Percentiles rank a stretch among this genome's conserved stretches.
Evolutionary conservation across 2,329 filamentous ascomycete species (phyloP).

Genomic region (Chaetomium strumarium): DNA sequence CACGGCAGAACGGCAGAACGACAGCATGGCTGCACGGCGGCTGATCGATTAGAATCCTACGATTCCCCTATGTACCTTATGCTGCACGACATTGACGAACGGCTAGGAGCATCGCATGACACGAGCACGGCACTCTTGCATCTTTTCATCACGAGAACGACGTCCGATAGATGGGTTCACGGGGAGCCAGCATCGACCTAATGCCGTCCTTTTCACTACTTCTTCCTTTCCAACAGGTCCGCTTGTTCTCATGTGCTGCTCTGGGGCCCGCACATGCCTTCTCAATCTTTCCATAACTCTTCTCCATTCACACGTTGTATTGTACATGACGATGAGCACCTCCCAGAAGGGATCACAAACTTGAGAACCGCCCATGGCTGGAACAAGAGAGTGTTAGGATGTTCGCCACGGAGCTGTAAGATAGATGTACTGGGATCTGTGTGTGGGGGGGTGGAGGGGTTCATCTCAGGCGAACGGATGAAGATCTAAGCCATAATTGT

Average conservation of each 20-base stretch:
- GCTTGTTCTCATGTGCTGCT: neutral
- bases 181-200: neutral
- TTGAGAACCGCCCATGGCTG: no score
- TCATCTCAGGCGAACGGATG: neutral
- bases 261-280: neutral
- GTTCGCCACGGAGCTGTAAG: neutral
- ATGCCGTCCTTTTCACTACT: neutral
- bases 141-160: constrained; percentile 2
- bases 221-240: neutral
- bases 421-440: neutral
- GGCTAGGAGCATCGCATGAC: neutral
- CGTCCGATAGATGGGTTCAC: neutral
- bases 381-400: neutral
- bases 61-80: constrained; percentile 4
- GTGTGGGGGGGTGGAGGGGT: no score
- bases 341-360: neutral
- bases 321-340: neutral
- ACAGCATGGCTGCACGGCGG: constrained; percentile 3
- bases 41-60: neutral
- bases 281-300: neutral
- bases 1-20: neutral
- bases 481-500: constrained; percentile 1
- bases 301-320: neutral
- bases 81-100: constrained; percentile 14
- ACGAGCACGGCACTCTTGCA: neutral